Evolutionary conservation across 371 early-diverging fungal genomes (phyloP), one percentile per base, ranked within the genome.

Genomic region (Mucor lusitanicus): DNA sequence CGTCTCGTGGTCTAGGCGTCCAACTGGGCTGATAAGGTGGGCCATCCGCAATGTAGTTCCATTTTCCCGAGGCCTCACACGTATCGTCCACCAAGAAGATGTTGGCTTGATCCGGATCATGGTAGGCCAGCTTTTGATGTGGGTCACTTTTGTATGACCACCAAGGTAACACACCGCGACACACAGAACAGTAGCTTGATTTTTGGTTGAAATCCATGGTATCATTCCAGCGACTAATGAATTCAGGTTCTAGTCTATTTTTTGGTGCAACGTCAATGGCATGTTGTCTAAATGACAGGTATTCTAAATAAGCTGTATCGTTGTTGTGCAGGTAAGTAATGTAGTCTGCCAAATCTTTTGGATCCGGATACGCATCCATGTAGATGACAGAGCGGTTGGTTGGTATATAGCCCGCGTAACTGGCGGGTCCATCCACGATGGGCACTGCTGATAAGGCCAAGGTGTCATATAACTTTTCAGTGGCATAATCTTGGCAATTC

Each of bases 401-500:
- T 3, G 82, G 82, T 9, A 79, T 59, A 61, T 69, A 81, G 17
- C 74, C 75, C 7, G 69, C 65, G 37, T 81, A 81, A 4, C 64
- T 71, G 6, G 62, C 19, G 6, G 82, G 82, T 5, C 79, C 76
- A 55, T 79, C 76, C 17, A 69, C 69, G 7, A 76, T 72, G 4
- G 74, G 72, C 54, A 79, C 76, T 3, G 67, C 63, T 21, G 69
- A 63, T 25, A 72, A 65, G 30, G 65, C 30, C 35, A 79, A 64
- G 3, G 81, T 77, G 48, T 80, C 78, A 55, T 65, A 71, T 7
- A 80, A 57, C 33, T 80, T 80, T 28, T 80, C 81, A 6, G 81
- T 80, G 21, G 65, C 81, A 71, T 80, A 80, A 46, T 77, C 71
- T 39, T 73, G 79, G 32, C 82, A 81, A 50, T 81, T 81, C 21